phyloP scores from a whole-genome alignment of 2,329 filamentous ascomycete species.

The Monilinia laxa region DNA sequence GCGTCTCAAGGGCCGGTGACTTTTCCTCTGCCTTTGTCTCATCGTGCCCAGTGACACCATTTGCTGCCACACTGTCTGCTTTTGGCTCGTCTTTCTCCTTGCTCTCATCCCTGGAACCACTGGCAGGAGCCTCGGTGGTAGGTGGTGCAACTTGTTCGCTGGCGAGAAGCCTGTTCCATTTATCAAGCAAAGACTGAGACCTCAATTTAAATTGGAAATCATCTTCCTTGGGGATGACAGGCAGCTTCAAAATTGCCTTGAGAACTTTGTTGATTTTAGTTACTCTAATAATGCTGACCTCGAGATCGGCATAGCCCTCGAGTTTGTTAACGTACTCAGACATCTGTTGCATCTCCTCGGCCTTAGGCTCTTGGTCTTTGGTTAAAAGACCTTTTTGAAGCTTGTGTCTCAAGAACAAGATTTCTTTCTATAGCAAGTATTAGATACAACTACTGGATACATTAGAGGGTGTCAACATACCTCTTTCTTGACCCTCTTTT shows the following conservation, averaged over 20 bases:
- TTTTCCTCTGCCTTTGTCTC: slow-evolving; percentile 46
- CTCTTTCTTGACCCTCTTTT: slow-evolving; percentile 59
- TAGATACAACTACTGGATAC: slow-evolving; percentile 34
- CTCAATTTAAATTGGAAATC: slow-evolving; percentile 87
- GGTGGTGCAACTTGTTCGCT: slow-evolving; percentile 50
- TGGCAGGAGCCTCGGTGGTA: slow-evolving; percentile 36
- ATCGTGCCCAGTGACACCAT: slow-evolving; percentile 36
- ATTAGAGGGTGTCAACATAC: slow-evolving; percentile 42
- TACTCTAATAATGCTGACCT: slow-evolving; percentile 80
- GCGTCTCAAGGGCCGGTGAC: slow-evolving; percentile 42
- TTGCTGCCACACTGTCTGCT: slow-evolving; percentile 35
- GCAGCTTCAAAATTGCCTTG: slow-evolving; percentile 86
- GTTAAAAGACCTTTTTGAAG: slow-evolving; percentile 92
- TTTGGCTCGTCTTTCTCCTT: slow-evolving; percentile 42
- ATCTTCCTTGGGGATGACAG: slow-evolving; percentile 78
- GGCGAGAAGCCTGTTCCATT: slow-evolving; percentile 84
- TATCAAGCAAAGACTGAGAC: slow-evolving; percentile 74
- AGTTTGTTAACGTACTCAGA: slow-evolving; percentile 76
- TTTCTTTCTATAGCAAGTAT: slow-evolving; percentile 58
- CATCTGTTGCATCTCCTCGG: slow-evolving; percentile 79
- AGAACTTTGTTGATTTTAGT: slow-evolving; percentile 99
- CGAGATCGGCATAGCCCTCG: slow-evolving; percentile 77
- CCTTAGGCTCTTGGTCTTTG: slow-evolving; percentile 79
- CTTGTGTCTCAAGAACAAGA: slow-evolving; percentile 92
- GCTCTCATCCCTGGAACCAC: slow-evolving; percentile 42